These are phyloP conservation scores for Basidioascus undulatus DNA, from an alignment of 768 basidiomycete species.

Conservation along the genomic window DNA sequence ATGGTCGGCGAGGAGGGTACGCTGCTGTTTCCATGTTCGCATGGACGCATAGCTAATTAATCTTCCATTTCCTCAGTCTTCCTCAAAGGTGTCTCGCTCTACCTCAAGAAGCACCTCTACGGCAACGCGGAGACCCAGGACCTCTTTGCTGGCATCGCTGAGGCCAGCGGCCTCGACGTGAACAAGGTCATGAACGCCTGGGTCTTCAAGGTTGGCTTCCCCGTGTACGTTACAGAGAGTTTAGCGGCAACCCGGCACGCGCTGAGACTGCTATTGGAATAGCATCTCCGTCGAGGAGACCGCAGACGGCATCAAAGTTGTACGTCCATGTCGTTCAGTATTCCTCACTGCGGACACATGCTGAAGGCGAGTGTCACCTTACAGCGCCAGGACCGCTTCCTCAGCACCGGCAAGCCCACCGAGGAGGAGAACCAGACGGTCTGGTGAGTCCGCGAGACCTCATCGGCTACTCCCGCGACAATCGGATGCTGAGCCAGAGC, in stretches of 20 bases:
- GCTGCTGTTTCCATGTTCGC: no score
- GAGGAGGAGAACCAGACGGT: slow-evolving; percentile 60
- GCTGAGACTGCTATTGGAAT: no score
- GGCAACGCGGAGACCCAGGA: slow-evolving; percentile 64
- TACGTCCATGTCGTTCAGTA: no score
- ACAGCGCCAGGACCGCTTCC: slow-evolving; percentile 81
- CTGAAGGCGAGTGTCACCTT: no score
- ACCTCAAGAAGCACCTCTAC: slow-evolving; percentile 70
- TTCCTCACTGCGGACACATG: no score
- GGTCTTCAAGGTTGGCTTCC: slow-evolving; percentile 75
- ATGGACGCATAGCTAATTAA: no score
- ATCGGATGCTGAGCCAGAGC: neutral
- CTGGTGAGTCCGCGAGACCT: slow-evolving; percentile 49
- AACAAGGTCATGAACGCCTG: slow-evolving; percentile 70
- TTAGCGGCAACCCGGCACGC: no score
- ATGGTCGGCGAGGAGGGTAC: slow-evolving; percentile 71
- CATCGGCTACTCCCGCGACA: no score
- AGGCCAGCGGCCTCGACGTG: slow-evolving; percentile 48
- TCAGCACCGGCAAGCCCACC: slow-evolving; percentile 30
- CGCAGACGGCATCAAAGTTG: slow-evolving; percentile 40
- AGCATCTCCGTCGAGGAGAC: slow-evolving; percentile 60
- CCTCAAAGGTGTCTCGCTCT: slow-evolving; percentile 62
- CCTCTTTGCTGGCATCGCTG: slow-evolving; percentile 63
- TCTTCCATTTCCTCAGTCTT: no score
- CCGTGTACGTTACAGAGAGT: no score